Evolutionary conservation across 306 rosid species (phyloP), one percentile per base, ranked within the genome.

Genomic region (Arachis stenosperma): DNA sequence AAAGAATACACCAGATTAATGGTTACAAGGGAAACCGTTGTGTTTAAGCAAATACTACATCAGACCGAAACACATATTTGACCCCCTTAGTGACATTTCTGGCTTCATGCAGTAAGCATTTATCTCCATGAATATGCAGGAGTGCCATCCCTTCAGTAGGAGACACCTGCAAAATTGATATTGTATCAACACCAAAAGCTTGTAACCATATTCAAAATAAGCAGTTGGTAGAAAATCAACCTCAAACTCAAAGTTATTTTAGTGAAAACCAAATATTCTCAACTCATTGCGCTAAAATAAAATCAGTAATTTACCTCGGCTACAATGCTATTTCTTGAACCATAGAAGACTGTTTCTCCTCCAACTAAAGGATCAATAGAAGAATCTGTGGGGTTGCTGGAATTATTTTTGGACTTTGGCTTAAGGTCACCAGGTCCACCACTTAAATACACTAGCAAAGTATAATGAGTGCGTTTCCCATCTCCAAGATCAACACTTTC

Each of bases 61-160:
- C 97, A 4, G 96, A 91, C 69, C 99, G 95, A 56, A 94, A 85
- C 11, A 91, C 88, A 62, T 94, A 91, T 75, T 94, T 91, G 76
- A 94, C 75, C 69, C 96, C 92, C 82, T 87, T 94, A 0, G 80
- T 78, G 71, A 94, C 96, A 36, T 94, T 91, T 61, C 91, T 91
- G 59, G 88, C 99, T 87, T 91, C 99, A 66, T 94, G 99, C 88
- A 94, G 71, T 95, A 89, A 69, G 77, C 99, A 94, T 73, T 91
- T 88, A 75, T 86, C 83, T 79, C 97, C 97, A 29, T 91, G 99
- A 78, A 94, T 50, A 77, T 94, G 96, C 67, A 94, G 75, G 76
- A 94, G 96, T 71, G 97, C 97, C 90, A 90, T 84, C 82, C 98
- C 98, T 85, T 91, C 96, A 29, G 79, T 71, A 52, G 98, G 98